A percentile compares a stretch with the other conserved stretches of the same genome.
Conservation (phyloP, 768 basidiomycete species). For the Rhodotorula graminis region DNA sequence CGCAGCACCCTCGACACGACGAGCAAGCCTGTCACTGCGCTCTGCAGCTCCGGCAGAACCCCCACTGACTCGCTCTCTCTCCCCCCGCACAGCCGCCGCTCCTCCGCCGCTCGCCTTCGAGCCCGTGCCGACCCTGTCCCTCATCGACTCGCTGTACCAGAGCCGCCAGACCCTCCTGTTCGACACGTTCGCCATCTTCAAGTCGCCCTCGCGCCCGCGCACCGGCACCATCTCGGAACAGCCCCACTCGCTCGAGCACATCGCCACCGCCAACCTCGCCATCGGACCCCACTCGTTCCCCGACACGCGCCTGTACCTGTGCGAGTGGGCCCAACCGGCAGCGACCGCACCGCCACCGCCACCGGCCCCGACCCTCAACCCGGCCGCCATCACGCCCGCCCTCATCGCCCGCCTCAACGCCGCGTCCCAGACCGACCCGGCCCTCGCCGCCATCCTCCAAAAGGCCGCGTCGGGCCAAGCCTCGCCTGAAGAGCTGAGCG, state of each 20-base stretch:
- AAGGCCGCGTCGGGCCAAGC: slow-evolving; percentile 25
- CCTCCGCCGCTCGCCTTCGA: not conserved
- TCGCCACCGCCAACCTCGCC: slow-evolving; percentile 14
- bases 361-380: not conserved
- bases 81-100: not conserved
- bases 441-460: slow-evolving; percentile 5
- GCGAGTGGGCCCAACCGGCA: not conserved
- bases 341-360: not conserved
- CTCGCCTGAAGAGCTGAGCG: slow-evolving; percentile 17
- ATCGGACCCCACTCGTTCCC: slow-evolving; percentile 34
- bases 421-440: slow-evolving; percentile 16
- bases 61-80: not conserved
- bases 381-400: slow-evolving; percentile 18
- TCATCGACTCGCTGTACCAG: slow-evolving; percentile 23
- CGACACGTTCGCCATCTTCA: slow-evolving; percentile 8
- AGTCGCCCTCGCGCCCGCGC: not conserved
- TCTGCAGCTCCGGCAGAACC: too few relatives aligned
- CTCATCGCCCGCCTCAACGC: slow-evolving; percentile 28
- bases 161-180: slow-evolving; percentile 12
- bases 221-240: not conserved
- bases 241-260: slow-evolving; percentile 15
- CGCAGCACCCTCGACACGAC: too few relatives aligned
- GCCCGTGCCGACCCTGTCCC: slow-evolving; percentile 4
- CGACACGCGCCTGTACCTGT: slow-evolving; percentile 13
- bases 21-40: too few relatives aligned